Base-by-base conservation (phyloP, 2,329 filamentous ascomycete species). In the Trichoderma sp. region DNA sequence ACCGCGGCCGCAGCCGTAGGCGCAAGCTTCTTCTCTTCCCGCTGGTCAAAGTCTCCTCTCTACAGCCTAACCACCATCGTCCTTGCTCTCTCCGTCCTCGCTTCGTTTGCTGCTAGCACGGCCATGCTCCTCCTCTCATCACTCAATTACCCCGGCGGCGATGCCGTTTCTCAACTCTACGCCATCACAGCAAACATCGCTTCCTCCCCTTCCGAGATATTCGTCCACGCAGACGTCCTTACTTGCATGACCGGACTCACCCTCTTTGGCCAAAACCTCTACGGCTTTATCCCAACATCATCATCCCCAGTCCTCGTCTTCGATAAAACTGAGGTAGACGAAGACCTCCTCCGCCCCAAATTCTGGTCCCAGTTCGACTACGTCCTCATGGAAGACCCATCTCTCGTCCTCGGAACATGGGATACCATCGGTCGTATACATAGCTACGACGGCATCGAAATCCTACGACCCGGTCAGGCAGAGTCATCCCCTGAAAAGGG, bases 121-220 rank as follows among this genome's bases (percentile, higher is more conserved):
- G 88, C 85, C 38, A 91, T 97, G 85, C 91, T 98, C 2, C 88
- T 93, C 33, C 86, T 97, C 76, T 98, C 95, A 0, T 93, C 94
- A 16, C 91, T 97, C 75, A 99, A 98, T 85, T 99, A 99, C 81
- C 97, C 97, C 1, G 97, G 97, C 65, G 97, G 94, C 27, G 90
- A 94, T 76, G 97, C 95, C 2, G 87, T 98, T 27, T 78, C 84
- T 9, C 86, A 88, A 62, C 85, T 93, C 53, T 86, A 88, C 76
- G 77, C 78, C 64, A 79, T 85, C 31, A 77, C 83, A 67, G 71
- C 76, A 35, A 75, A 78, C 29, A 76, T 81, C 50, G 76, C 78
- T 9, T 35, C 80, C 8, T 75, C 78, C 21, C 69, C 80, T n/a
- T 33, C 78, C 29, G 67, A 76, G 6, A 83, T 88, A 14, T 79